Base-by-base conservation (phyloP, 164 flowering plant species). In the Amborella trichopoda region DNA sequence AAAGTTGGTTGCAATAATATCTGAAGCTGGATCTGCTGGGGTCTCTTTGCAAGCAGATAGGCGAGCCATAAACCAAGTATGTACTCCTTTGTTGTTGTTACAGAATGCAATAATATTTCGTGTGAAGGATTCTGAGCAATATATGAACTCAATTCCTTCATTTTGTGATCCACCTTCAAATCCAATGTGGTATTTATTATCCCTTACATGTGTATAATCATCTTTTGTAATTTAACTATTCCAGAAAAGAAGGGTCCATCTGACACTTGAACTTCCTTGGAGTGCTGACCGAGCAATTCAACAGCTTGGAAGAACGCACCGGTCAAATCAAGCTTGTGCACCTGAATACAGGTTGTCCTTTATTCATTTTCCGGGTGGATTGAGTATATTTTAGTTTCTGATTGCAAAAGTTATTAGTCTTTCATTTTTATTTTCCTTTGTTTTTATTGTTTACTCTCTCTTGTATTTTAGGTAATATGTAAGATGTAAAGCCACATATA, bases 11-110 rank as follows among this genome's bases (percentile, higher is more conserved):
- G 94, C 99, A 33, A 76, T 91, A 22, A 91, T 91, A 23, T 91
- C 99, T 49, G 99, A 91, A 72, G 96, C 99, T 73, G 99, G 96
- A 42, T 91, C 99, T 48, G 99, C 99, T 60, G 99, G 99, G 50
- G 99, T 91, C 37, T 91, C 99, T 33, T 69, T 91, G 72, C 99
- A 91, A 52, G 90, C 99, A 21, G 99, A 91, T 63, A 80, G 81
- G 76, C 77, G 99, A 70, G 96, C 80, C 11, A 23, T 53, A 53
- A 91, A 91, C 70, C 96, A 91, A 93, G 99, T 87, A 49, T 26
- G 24, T 5, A 30, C 11, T 8, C 9, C 16, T 21, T 28, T 43
- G 11, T 37, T 21, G n/a, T 1, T 24, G 17, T 43, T 13, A 22
- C 14, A 22, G 17, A 32, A 28, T 13, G 5, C 24, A 30, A 28